Evolutionary conservation across 371 early-diverging fungal genomes (phyloP).

Genomic region (Mortierella sp.): DNA sequence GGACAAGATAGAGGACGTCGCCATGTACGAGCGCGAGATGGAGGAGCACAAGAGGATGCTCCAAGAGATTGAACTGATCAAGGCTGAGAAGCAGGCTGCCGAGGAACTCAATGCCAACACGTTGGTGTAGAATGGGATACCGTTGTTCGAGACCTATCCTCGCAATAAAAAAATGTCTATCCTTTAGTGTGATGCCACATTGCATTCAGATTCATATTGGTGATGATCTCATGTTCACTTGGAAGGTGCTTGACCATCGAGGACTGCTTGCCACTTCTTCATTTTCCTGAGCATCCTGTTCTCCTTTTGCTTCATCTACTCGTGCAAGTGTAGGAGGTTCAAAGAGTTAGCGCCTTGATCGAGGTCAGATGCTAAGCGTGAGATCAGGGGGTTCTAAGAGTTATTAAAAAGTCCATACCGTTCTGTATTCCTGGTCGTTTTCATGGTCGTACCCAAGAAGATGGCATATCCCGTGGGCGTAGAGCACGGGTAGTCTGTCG

Average conservation of each 20-base stretch:
- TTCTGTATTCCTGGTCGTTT: slow-evolving; percentile 46
- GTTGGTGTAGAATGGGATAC: slow-evolving; percentile 3
- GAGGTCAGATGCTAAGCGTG: too few species aligned
- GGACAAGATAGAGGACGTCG: slow-evolving; percentile 50
- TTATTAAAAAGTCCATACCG: too few species aligned
- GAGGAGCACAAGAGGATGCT: slow-evolving; percentile 42
- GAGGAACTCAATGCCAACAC: slow-evolving; percentile 31
- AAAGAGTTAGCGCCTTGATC: too few species aligned
- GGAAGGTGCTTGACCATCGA: neutral
- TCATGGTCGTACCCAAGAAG: slow-evolving; percentile 67
- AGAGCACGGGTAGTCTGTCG: slow-evolving; percentile 56
- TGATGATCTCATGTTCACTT: too few species aligned
- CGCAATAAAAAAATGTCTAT: neutral
- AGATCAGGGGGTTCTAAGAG: neutral
- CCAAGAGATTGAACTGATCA: slow-evolving; percentile 30
- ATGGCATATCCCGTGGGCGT: slow-evolving; percentile 65
- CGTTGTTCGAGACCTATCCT: too few species aligned
- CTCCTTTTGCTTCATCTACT: slow-evolving; percentile 46
- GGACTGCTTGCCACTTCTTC: slow-evolving; percentile 19
- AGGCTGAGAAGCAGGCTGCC: slow-evolving; percentile 40
- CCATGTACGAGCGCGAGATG: slow-evolving; percentile 48
- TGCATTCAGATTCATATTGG: too few species aligned
- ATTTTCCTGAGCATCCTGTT: slow-evolving; percentile 22
- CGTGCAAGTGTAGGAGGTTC: too few species aligned
- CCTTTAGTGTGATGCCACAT: neutral